Percentiles rank a stretch among this genome's conserved stretches.
Conservation (phyloP, 2,329 filamentous ascomycete species). For the Claviceps pazoutovae region DNA sequence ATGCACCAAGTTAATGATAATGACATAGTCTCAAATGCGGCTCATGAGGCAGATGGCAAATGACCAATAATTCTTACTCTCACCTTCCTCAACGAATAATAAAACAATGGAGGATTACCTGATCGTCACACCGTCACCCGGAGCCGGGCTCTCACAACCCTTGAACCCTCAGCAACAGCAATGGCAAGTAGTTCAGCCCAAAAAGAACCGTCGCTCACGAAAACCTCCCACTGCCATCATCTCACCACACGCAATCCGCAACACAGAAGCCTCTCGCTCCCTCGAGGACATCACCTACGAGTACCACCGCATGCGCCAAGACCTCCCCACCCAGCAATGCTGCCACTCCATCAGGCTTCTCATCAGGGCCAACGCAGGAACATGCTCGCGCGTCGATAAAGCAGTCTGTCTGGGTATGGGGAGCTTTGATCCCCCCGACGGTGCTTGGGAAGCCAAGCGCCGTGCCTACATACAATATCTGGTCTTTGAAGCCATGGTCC, state of each 20-base stretch:
- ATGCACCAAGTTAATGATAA: too few species aligned
- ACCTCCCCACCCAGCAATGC: slow-evolving; percentile 15
- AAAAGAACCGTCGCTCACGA: slow-evolving; percentile 5
- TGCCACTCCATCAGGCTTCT: slow-evolving; percentile 21
- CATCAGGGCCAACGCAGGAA: slow-evolving; percentile 13
- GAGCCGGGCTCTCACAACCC: neutral
- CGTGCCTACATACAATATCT: slow-evolving; percentile 37
- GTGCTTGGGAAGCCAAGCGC: slow-evolving; percentile 29
- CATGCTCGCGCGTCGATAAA: slow-evolving; percentile 16
- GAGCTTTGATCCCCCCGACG: slow-evolving; percentile 37
- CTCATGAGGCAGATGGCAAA: too few species aligned
- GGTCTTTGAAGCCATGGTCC: slow-evolving; percentile 36
- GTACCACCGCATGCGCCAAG: slow-evolving; percentile 13
- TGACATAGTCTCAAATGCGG: too few species aligned
- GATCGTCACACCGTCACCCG: neutral
- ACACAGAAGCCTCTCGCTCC: slow-evolving; percentile 8
- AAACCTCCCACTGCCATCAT: slow-evolving; percentile 3
- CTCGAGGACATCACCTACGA: slow-evolving; percentile 17
- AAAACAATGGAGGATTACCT: neutral
- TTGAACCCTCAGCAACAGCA: slow-evolving; percentile 4
- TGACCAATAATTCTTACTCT: neutral
- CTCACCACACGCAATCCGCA: neutral
- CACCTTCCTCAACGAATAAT: neutral
- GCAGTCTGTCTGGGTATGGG: slow-evolving; percentile 43
- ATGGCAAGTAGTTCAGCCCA: slow-evolving; percentile 15